Evolutionary conservation across 2,329 filamentous ascomycete genomes (phyloP), one percentile per base, ranked within the genome.

Genomic region (Botryotinia narcissicola): DNA sequence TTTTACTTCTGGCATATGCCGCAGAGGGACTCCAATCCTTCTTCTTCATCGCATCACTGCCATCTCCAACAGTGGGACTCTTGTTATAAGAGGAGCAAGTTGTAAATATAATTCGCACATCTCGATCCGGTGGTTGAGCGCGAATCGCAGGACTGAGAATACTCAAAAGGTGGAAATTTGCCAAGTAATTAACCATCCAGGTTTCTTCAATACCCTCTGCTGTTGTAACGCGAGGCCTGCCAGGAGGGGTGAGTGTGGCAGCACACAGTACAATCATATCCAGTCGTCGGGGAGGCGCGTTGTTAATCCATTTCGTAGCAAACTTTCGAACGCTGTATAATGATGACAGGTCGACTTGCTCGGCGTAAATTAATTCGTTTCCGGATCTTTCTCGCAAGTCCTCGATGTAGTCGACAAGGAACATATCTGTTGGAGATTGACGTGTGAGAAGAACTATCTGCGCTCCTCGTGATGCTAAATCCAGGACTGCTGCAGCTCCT

Each of bases 231-330:
- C 88, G 85, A 76, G 85, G 83, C 8, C 87, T 86, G 1, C 90
- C 92, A 18, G 87, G 88, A 3, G 93, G 91, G 7, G 92, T 93
- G 77, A 94, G 85, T 0, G 91, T 92, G 62, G 92, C 92, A 16
- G 92, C 96, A 82, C 94, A 97, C 29, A 99, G 87, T 32, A 99
- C 88, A 64, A 99, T 85, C 90, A 95, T 95, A 82, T 99, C 96
- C 10, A 99, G 85, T 66, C 97, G 87, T 73, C 97, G 88, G 14
- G 95, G 93, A 4, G 96, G 95, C 35, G 93, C 89, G 82, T 98
- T 98, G 82, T 99, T 95, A 77, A 99, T 94, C 95, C 97, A 99
- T 84, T 94, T 95, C 0, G 96, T 99, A 20, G 96, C 96, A 81
- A 99, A 99, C 75, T 91, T 87, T 57, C 96, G 92, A 78, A 99